Base-by-base conservation (phyloP, 2,329 filamentous ascomycete genomes). In the Cladosporium colombiae region DNA sequence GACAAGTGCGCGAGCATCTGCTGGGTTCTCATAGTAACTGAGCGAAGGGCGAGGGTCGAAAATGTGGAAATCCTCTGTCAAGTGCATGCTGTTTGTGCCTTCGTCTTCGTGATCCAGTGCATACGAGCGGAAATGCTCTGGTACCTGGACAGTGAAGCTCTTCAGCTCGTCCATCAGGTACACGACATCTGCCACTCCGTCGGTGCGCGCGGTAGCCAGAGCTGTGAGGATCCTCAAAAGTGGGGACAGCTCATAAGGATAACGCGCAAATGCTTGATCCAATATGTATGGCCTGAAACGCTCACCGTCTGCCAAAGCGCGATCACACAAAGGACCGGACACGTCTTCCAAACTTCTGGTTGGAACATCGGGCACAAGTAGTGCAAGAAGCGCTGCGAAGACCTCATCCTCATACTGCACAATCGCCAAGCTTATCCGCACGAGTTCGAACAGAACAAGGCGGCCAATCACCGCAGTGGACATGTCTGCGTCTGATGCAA, bases 61-160 rank as follows among this genome's bases (percentile, higher is more conserved):
- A 2, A 93, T 82, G 1, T 87, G 82, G 8, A 93, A 79, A 61
- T 88, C 84, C 53, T 84, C 81, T 1, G 84, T 81, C 4, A 97
- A 84, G 67, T 86, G 84, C 67, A 97, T 91, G 21, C 87, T 87
- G 71, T 96, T 95, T 29, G 87, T 88, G 70, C 95, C 93, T 66
- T 95, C 91, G 69, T 97, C 92, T 78, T 97, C 93, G 62, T 91
- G 88, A 46, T 90, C 88, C 14, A 93, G 87, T 67, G 89, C 86
- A 71, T 96, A 97, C 40, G 86, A 86, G 50, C 85, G 84, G 75
- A 96, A 97, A 35, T 85, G 79, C 0, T 84, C 79, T 0, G 91
- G 89, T n/a, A 97, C 83, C 14, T 85, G 82, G 70, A 96, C 89
- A 31, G 94, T 97, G 64, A 97, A 86, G 7, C 86, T 89, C 1